Evolutionary conservation across 176 grass and related monocot genomes (phyloP), one percentile per base, ranked within the genome.

Genomic region (Calamus simplicifolius): DNA sequence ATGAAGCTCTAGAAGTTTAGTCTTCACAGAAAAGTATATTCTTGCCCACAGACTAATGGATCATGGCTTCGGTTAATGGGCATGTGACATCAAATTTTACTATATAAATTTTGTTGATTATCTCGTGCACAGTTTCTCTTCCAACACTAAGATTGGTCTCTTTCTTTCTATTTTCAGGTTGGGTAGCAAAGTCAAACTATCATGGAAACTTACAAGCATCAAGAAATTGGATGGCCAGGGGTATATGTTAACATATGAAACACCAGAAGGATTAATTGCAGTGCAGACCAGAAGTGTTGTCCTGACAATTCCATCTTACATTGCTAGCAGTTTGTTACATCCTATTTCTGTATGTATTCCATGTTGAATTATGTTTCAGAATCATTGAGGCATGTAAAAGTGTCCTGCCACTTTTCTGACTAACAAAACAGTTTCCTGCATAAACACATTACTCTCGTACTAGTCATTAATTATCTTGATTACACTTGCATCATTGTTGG

Each of bases 191-290:
- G 79, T 92, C 30, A 98, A 93, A 69, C 66, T 98, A 6, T 98
- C 84, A 50, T 93, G 94, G 88, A 98, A 92, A 69, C 75, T 92
- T 35, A 88, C 54, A 48, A 82, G 81, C 76, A 93, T 98, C 70
- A 70, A 62, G 64, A 92, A 75, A 58, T 77, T 77, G n/a, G 94
- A 92, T 8, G 69, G 48, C 54, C 71, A 91, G 56, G 81, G 81
- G 23, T 98, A 89, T 83, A 56, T 79, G 18, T 75, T 92, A 73
- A 59, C 64, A 19, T 98, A 98, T 76, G 85, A 98, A 51, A 98
- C 88, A 29, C 94, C 94, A 56, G 84, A 76, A 67, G 88, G 88
- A 38, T 57, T 54, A 16, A 73, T 71, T 57, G 83, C 73, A 14
- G 79, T 98, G 70, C 72, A 82, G 70, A 77, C 79, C 75, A 82